Evolutionary conservation across 2,329 filamentous ascomycete genomes (phyloP).

Genomic region (Xylariales sp.): DNA sequence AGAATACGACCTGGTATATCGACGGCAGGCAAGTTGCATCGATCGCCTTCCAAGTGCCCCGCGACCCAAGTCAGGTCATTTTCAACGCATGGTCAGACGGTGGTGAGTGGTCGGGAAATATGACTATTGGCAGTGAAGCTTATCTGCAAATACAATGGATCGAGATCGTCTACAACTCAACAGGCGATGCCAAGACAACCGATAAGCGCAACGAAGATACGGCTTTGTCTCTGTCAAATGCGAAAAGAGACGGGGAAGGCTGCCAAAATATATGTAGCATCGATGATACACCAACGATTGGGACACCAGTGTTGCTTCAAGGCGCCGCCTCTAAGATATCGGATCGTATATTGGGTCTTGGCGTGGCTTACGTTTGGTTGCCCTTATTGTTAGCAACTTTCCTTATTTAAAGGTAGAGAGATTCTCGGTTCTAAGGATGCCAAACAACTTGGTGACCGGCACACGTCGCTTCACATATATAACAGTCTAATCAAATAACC

Average conservation of each 20-base stretch:
- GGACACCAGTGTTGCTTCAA: slow-evolving; percentile 55
- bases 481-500: slow-evolving; percentile 13
- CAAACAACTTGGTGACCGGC: background rate
- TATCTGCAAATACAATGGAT: slow-evolving; percentile 72
- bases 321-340: slow-evolving; percentile 42
- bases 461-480: slow-evolving; percentile 1
- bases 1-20: slow-evolving; percentile 66
- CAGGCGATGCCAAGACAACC: slow-evolving; percentile 37
- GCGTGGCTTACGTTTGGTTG: slow-evolving; percentile 41
- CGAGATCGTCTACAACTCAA: slow-evolving; percentile 67
- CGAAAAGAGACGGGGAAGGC: slow-evolving; percentile 38
- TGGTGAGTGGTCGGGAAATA: slow-evolving; percentile 69
- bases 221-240: background rate
- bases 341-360: slow-evolving; percentile 34
- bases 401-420: slow-evolving; percentile 19
- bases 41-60: slow-evolving; percentile 67
- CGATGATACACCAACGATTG: slow-evolving; percentile 51
- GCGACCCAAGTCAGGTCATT: slow-evolving; percentile 63
- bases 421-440: background rate
- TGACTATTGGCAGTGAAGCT: slow-evolving; percentile 62
- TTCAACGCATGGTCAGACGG: slow-evolving; percentile 73
- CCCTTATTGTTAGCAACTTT: slow-evolving; percentile 42
- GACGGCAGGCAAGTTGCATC: slow-evolving; percentile 62
- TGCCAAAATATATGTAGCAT: slow-evolving; percentile 52
- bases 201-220: slow-evolving; percentile 29